phyloP scores from a whole-genome alignment of 106 monocot species.

The Acanthochlamys bracteata region DNA sequence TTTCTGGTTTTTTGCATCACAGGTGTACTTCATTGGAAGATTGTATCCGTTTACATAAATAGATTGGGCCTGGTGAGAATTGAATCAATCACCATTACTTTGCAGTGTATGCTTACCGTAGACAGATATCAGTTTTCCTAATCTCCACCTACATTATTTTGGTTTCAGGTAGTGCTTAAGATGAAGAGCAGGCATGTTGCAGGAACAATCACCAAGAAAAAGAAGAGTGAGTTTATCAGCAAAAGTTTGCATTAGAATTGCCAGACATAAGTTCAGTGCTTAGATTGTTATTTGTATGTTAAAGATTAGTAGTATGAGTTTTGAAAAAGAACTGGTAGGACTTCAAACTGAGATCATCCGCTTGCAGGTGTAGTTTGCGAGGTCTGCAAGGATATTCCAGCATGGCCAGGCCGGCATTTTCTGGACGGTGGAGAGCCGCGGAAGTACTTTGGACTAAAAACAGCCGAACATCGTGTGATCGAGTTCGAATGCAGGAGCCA shows the following conservation, averaged over 20 bases:
- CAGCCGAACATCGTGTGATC: conserved; percentile 64
- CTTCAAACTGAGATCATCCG: background rate
- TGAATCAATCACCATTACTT: background rate
- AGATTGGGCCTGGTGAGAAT: conserved; percentile 49
- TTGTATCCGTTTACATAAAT: conserved; percentile 81
- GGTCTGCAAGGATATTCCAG: conserved; percentile 57
- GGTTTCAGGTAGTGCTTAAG: conserved; percentile 75
- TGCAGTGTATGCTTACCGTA: background rate
- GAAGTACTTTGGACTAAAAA: conserved; percentile 81
- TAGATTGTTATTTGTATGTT: background rate
- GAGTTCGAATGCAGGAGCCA: conserved; percentile 84
- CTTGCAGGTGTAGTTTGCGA: conserved; percentile 54
- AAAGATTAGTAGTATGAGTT: background rate
- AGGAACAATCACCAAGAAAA: conserved; percentile 93
- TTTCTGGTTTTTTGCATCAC: conserved; percentile 9
- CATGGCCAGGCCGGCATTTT: conserved; percentile 86
- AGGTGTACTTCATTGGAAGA: conserved; percentile 88
- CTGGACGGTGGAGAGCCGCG: conserved; percentile 72
- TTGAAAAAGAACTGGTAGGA: background rate
- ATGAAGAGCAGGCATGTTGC: conserved; percentile 95
- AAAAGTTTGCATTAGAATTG: background rate
- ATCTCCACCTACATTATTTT: background rate
- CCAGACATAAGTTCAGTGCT: background rate
- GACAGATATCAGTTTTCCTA: background rate
- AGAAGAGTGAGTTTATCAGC: conserved; percentile 50